Evolutionary conservation across 192 early-diverging fungal species (phyloP).

Genomic region (Podila verticillata): DNA sequence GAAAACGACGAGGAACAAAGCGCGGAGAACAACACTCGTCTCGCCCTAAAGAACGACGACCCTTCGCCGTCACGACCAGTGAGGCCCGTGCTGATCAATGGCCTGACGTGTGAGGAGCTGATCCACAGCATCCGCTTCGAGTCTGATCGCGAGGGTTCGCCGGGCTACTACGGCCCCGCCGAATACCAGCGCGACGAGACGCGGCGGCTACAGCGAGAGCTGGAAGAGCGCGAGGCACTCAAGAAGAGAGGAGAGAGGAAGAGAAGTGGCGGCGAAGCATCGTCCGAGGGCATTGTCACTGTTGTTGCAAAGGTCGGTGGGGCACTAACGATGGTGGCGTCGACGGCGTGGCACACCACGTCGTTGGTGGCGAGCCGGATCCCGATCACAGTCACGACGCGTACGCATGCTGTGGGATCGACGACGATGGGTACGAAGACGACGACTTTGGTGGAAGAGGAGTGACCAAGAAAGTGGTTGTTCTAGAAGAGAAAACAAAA

Average conservation of each 20-base stretch:
- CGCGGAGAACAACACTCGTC: too few species aligned
- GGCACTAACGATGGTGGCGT: neutral
- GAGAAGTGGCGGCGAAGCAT: neutral
- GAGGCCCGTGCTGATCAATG: conserved; percentile 21
- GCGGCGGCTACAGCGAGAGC: neutral
- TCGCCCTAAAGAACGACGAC: too few species aligned
- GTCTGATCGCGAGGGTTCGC: conserved; percentile 14
- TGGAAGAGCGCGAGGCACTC: neutral
- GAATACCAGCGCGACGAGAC: conserved; percentile 21
- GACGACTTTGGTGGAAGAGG: too few species aligned
- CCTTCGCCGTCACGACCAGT: too few species aligned
- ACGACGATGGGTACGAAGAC: too few species aligned
- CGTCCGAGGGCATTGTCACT: neutral
- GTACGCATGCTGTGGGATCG: too few species aligned
- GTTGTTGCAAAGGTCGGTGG: neutral
- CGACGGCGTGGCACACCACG: neutral
- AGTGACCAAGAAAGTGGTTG: too few species aligned
- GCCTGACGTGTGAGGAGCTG: conserved; percentile 22
- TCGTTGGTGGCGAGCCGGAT: neutral
- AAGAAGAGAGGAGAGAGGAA: neutral
- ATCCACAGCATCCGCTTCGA: conserved; percentile 25
- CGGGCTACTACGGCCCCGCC: conserved; percentile 14
- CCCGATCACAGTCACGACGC: too few species aligned
- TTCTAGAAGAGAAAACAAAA: too few species aligned
- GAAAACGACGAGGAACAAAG: too few species aligned